Evolutionary conservation across 176 grass and related monocot species (phyloP), one percentile per base, ranked within the genome.

Genomic region (Zoysia pacifica): DNA sequence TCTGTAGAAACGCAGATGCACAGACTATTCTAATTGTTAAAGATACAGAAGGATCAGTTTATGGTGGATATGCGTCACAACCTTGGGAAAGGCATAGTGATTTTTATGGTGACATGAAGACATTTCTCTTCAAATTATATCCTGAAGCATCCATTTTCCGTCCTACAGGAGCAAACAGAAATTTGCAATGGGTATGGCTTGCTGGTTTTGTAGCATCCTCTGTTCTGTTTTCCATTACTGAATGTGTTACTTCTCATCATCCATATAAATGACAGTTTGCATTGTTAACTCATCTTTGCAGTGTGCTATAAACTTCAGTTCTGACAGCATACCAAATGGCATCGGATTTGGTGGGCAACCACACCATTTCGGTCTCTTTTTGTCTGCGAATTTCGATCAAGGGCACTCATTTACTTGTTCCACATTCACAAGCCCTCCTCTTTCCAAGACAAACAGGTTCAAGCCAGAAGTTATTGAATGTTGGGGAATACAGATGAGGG

Each of bases 101-200:
- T 89, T 98, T 94, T 72, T 98, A 95, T 74, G 96, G 92, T 72
- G 92, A 93, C 78, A 91, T 98, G 96, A 98, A 93, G 87, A 93
- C 88, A 48, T 98, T 93, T 84, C 86, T 98, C 50, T 98, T 93
- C 88, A 91, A 98, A 79, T 81, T 94, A 63, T 85, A 87, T 72
- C 96, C 92, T 59, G 58, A 87, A 86, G 81, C 92, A 6, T 94
- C 90, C 65, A 91, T 93, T 83, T 98, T 89, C 55, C 86, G 88
- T 40, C 96, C 96, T 83, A 94, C 92, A 47, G 92, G 96, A 72
- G 96, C 75, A 72, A 98, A 98, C 82, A 87, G 58, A 67, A 94
- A 91, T 82, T 71, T 98, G 66, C 96, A 98, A 89, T 98, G 96
- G 96, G 94, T 97, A 92, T 52, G 89, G 48, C 70, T 74, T 75